Evolutionary conservation across 805 yeast genomes (phyloP).

Genomic region (Ogataea saltuana): DNA sequence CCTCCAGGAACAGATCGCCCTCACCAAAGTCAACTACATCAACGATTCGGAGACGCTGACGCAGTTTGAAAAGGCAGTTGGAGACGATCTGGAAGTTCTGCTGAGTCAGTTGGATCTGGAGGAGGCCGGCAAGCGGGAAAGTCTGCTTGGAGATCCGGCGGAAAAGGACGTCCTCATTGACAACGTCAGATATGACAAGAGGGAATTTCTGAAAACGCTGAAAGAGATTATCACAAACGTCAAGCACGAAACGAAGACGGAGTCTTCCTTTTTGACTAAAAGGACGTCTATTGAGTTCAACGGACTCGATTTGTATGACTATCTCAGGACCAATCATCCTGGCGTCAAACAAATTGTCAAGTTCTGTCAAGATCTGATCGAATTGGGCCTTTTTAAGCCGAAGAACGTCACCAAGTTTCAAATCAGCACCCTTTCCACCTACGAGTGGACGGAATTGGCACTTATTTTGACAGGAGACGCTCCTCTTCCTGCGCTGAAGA

Average conservation of each 20-base stretch:
- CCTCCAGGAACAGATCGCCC: conserved; percentile 1
- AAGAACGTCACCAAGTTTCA: conserved; percentile 21
- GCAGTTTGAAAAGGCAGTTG: conserved; percentile 19
- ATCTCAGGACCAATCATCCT: not conserved
- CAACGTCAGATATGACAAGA: conserved; percentile 8
- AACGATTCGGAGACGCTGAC: conserved; percentile 18
- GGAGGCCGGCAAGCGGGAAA: conserved; percentile 9
- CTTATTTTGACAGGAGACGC: conserved; percentile 11
- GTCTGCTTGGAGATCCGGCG: conserved; percentile 21
- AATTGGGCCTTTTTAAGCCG: conserved; percentile 16
- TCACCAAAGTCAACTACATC: conserved; percentile 11
- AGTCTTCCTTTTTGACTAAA: conserved; percentile 11
- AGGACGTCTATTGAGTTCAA: conserved; percentile 13
- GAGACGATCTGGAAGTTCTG: conserved; percentile 5
- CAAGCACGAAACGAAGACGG: conserved; percentile 1
- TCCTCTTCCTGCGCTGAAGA: conserved; percentile 7
- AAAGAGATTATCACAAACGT: conserved; percentile 9
- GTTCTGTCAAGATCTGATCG: conserved; percentile 18
- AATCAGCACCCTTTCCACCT: conserved; percentile 17
- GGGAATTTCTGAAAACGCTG: conserved; percentile 10
- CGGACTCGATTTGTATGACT: conserved; percentile 17
- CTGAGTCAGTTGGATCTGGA: conserved; percentile 3
- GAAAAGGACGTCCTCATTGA: conserved; percentile 16
- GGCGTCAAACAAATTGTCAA: conserved; percentile 7
- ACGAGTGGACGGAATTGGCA: conserved; percentile 21